These are phyloP conservation scores for Nicotiana attenuata DNA, from an alignment of 257 asterid genomes.

Conservation along the genomic window DNA sequence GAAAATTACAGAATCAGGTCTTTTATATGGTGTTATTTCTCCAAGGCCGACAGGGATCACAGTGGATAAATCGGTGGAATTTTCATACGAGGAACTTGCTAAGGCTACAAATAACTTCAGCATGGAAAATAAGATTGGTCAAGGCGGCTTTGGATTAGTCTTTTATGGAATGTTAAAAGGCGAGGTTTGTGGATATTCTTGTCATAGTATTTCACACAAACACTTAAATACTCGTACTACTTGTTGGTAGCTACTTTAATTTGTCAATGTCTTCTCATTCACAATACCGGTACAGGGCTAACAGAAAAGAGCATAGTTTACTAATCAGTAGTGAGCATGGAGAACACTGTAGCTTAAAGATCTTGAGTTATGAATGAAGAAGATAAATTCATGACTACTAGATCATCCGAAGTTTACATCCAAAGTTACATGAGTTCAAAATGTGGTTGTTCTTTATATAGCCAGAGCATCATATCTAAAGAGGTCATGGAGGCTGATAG, in stretches of 20 bases:
- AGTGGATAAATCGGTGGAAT: slow-evolving; percentile 84
- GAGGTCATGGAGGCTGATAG: neutral
- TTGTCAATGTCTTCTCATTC: neutral
- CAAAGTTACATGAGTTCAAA: neutral
- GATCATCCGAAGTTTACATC: neutral
- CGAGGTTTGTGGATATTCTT: slow-evolving; percentile 44
- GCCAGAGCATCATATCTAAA: neutral
- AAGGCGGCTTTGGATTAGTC: slow-evolving; percentile 85
- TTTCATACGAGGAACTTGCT: slow-evolving; percentile 67
- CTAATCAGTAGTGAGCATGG: neutral
- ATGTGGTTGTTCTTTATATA: neutral
- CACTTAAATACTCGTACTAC: neutral
- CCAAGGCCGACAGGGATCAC: slow-evolving; percentile 59
- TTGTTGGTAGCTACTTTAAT: neutral
- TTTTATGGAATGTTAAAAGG: slow-evolving; percentile 67
- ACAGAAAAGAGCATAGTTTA: neutral
- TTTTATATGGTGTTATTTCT: slow-evolving; percentile 24
- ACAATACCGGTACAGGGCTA: neutral
- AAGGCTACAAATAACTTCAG: slow-evolving; percentile 54
- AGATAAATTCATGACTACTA: neutral
- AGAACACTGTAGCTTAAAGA: neutral
- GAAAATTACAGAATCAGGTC: slow-evolving; percentile 40
- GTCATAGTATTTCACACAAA: neutral
- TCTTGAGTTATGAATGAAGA: neutral
- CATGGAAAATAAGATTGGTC: slow-evolving; percentile 62